Evolutionary conservation across 495 filamentous ascomycete species (phyloP), one percentile per base, ranked within the genome.

Genomic region (Penicillium bialowiezense): DNA sequence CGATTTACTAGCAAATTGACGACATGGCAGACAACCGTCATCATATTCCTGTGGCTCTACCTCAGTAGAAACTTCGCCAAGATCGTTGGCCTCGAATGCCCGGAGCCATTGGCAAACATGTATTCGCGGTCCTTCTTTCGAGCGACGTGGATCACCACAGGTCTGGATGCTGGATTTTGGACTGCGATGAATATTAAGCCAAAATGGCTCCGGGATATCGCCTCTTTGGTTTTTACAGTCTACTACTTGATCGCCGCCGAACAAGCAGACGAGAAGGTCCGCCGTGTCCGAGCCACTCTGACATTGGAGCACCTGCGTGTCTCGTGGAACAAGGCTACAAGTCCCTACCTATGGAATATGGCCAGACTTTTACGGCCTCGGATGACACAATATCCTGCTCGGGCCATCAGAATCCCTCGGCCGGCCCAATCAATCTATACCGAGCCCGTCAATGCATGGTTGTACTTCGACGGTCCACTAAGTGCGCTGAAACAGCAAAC

Each of bases 131-230:
- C 88, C n/a, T 98, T 95, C 71, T 98, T 97, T 69, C 85, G 95
- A 39, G 95, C 93, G 59, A 97, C 93, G 73, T 97, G 92, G 93
- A 82, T 96, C 18, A 86, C 92, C 32, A 98, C 93, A 0, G 93
- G 90, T 0, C 67, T 98, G 48, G 93, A 98, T 63, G 93, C 93
- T 8, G 93, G 93, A 0, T 98, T 96, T 67, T 98, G 93, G 93
- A 95, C 90, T 0, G 95, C 93, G 5, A 98, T 98, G 93, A 86
- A 83, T 45, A 88, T 98, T 41, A 80, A 79, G 38, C 80, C 75
- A 44, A 91, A 89, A 57, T 90, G 87, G 86, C 61, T 95, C 14
- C 77, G 89, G 19, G 91, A 97, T 63, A 59, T 95, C 13, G 80
- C 84, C 3, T 90, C 87, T 51, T 75, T 98, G 17, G 75, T 88